Evolutionary conservation across 73 alveolate species (phyloP), one percentile per base, ranked within the genome.

Genomic region (Paraurostyla sp.): DNA sequence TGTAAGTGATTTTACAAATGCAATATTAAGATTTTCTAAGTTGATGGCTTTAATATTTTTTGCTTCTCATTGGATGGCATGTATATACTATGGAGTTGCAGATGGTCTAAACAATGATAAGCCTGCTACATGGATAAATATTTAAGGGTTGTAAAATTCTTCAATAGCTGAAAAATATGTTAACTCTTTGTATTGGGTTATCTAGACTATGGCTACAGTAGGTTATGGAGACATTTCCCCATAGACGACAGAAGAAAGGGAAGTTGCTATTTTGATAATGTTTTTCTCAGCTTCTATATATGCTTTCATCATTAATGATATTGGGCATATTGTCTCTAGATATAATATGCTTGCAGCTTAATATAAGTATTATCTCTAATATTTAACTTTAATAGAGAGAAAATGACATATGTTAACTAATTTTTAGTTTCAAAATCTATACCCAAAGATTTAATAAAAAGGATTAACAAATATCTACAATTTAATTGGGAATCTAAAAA

Each of bases 141-240:
- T 46, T 35, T 0, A 52, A 29, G 80, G 89, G 23, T 58, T 80
- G n/a, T 50, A 36, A 58, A 96, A 93, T 68, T 22, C 80, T 20
- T 22, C 87, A 15, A 45, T 89, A 52, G 48, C 56, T 42, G 97
- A 94, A 38, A 25, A 65, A 81, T 93, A 94, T 48, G 88, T 94
- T 27, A 89, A 89, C 43, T 62, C 94, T 33, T 52, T 93, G 2
- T 93, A 93, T 50, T 90, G 96, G 95, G 98, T 97, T 22, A 71
- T 94, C 43, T 91, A 96, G 13, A 94, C 98, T 15, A 96, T 96
- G 98, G 87, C 96, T 0, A 94, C 99, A n/a, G 97, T 96, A 22
- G 99, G 99, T 25, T 96, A 94, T 90, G 98, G 98, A 18, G 98
- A 94, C 58, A 93, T 94, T 20, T 80, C 65, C 25, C 97, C 98